These are phyloP conservation scores for Sarcocystis neurona DNA, from an alignment of 169 alveolate species.

Conservation along the genomic window DNA sequence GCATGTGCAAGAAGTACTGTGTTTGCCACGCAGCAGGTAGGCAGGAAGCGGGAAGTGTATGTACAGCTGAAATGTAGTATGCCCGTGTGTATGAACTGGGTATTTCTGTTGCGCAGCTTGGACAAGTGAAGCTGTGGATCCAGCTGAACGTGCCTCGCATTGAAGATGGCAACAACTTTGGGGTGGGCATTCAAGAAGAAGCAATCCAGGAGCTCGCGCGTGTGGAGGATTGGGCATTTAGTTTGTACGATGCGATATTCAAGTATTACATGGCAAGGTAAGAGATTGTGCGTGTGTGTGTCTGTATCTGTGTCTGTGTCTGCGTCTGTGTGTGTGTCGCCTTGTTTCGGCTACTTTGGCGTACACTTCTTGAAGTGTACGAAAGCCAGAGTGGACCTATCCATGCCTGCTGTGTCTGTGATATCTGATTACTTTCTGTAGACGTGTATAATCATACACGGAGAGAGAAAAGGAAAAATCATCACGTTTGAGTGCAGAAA, in stretches of 20 bases:
- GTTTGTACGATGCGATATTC: slow-evolving; percentile 81
- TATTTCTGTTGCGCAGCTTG: slow-evolving; percentile 58
- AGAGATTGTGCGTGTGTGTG: not conserved
- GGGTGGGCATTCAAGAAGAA: slow-evolving; percentile 90
- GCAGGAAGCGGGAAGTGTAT: too few species aligned
- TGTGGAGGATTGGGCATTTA: slow-evolving; percentile 87
- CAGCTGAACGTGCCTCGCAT: slow-evolving; percentile 88
- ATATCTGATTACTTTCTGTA: too few species aligned
- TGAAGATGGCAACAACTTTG: slow-evolving; percentile 90
- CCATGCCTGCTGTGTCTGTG: too few species aligned
- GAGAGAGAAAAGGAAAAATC: not conserved
- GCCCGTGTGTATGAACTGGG: not conserved
- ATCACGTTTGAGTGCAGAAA: not conserved
- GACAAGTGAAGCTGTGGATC: slow-evolving; percentile 86
- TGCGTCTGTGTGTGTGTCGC: not conserved
- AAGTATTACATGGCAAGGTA: slow-evolving; percentile 82
- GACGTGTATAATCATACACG: too few species aligned
- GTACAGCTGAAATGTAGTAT: too few species aligned
- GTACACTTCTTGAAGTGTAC: too few species aligned
- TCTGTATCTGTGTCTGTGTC: not conserved
- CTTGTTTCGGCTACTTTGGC: too few species aligned
- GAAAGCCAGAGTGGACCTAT: not conserved
- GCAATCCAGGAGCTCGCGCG: slow-evolving; percentile 88
- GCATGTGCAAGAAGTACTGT: too few species aligned
- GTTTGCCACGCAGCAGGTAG: too few species aligned